These are phyloP conservation scores for Ophiocordyceps robertsii DNA, from an alignment of 2,329 filamentous ascomycete species.

Conservation along the genomic window DNA sequence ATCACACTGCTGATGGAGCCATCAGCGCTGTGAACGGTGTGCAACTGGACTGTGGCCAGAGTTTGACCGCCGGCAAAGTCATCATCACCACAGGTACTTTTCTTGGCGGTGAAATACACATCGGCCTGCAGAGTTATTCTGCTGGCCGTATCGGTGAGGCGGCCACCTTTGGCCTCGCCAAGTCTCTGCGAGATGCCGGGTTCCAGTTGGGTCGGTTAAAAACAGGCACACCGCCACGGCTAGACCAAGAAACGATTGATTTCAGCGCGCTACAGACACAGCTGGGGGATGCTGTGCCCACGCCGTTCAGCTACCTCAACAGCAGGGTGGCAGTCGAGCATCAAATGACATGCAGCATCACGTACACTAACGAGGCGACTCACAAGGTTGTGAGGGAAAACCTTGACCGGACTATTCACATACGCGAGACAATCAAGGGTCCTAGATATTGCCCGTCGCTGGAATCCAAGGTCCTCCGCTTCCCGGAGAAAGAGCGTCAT, in stretches of 20 bases:
- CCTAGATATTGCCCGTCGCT: constrained; percentile 92
- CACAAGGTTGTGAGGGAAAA: constrained; percentile 80
- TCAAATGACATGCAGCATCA: constrained; percentile 77
- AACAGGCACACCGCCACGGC: constrained; percentile 84
- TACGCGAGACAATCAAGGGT: constrained; percentile 86
- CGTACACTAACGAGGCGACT: constrained; percentile 70
- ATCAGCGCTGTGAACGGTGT: constrained; percentile 73
- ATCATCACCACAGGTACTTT: constrained; percentile 97
- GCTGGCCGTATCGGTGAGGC: constrained; percentile 89
- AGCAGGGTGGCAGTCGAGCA: constrained; percentile 61
- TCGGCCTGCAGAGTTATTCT: constrained; percentile 72
- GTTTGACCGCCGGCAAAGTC: constrained; percentile 67
- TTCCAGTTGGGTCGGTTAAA: constrained; percentile 85
- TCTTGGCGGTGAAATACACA: constrained; percentile 89
- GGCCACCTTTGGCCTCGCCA: constrained; percentile 84
- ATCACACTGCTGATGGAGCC: constrained; percentile 20
- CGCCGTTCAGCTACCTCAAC: constrained; percentile 86
- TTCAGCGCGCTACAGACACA: constrained; percentile 61
- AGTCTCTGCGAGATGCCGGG: constrained; percentile 75
- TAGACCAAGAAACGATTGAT: constrained; percentile 73
- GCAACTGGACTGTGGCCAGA: constrained; percentile 71
- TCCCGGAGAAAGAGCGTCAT: constrained; percentile 66
- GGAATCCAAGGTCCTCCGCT: constrained; percentile 86
- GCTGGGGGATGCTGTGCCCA: constrained; percentile 69
- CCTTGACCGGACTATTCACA: constrained; percentile 92